These are phyloP conservation scores for Xylariaceae sp. DNA, from an alignment of 2,329 filamentous ascomycete genomes.

Conservation along the genomic window DNA sequence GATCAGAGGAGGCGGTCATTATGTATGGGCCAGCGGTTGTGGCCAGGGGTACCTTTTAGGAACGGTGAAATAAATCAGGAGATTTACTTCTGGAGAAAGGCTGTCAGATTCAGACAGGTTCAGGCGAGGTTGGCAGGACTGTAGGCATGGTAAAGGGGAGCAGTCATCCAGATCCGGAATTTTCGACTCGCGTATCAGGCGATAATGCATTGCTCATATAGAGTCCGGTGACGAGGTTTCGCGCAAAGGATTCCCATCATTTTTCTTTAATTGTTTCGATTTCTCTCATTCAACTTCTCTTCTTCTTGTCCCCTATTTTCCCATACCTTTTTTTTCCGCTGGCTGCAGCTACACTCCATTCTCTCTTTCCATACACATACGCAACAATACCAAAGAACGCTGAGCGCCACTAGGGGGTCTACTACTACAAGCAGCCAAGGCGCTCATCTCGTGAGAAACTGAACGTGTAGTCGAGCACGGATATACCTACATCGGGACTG, in stretches of 20 bases:
- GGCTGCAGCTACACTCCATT: slow-evolving; percentile 9
- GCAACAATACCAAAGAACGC: slow-evolving; percentile 5
- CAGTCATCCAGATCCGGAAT: slow-evolving; percentile 12
- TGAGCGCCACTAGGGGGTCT: slow-evolving; percentile 3
- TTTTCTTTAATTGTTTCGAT: slow-evolving; percentile 10
- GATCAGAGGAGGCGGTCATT: slow-evolving; percentile 11
- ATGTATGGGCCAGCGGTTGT: slow-evolving; percentile 13
- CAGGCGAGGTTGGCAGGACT: slow-evolving; percentile 10
- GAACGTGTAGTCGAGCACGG: slow-evolving; percentile 8
- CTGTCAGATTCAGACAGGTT: slow-evolving; percentile 6
- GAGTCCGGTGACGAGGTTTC: slow-evolving; percentile 16
- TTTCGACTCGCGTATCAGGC: slow-evolving; percentile 13
- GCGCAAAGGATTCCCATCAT: slow-evolving; percentile 11
- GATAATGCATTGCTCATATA: slow-evolving; percentile 18
- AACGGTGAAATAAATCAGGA: slow-evolving; percentile 7
- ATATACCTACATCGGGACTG: slow-evolving; percentile 5
- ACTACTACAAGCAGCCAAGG: slow-evolving; percentile 8
- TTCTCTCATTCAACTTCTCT: slow-evolving; percentile 1
- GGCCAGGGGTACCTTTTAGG: slow-evolving; percentile 7
- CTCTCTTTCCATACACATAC: slow-evolving; percentile 8
- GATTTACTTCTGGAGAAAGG: slow-evolving; percentile 14
- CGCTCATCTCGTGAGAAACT: slow-evolving; percentile 5
- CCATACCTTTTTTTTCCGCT: not conserved
- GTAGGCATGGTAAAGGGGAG: slow-evolving; percentile 11
- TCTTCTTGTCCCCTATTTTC: slow-evolving; percentile 3